Conservation (phyloP, 768 basidiomycete genomes). For the Serendipita sp. region DNA sequence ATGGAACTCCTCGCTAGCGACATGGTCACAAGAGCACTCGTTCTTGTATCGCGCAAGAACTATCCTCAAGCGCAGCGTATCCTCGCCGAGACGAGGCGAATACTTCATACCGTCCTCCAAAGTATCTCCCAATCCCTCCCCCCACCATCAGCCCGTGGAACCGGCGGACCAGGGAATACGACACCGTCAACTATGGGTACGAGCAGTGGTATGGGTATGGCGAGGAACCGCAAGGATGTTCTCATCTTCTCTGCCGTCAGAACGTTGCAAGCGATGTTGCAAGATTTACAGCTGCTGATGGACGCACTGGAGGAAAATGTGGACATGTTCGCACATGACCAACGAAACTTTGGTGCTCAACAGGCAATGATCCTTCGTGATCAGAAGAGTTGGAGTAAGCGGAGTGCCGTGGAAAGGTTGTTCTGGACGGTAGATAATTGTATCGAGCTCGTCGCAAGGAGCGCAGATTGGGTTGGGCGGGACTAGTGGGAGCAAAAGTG, state of each 20-base stretch:
- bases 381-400: conserved; percentile 88
- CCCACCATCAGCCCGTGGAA: conserved; percentile 26
- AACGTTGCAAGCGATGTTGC: conserved; percentile 68
- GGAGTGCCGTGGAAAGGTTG: conserved; percentile 77
- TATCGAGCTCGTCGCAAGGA: conserved; percentile 69
- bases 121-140: conserved; percentile 61
- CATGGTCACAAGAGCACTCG: conserved; percentile 90
- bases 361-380: conserved; percentile 96
- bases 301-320: conserved; percentile 86
- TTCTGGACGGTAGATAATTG: conserved; percentile 91
- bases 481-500: conserved; percentile 24
- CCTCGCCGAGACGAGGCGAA: conserved; percentile 78
- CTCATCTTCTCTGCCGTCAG: conserved; percentile 56
- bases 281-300: conserved; percentile 70
- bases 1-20: conserved; percentile 96
- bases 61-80: conserved; percentile 82
- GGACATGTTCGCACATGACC: conserved; percentile 82
- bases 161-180: no score
- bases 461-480: conserved; percentile 72
- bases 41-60: conserved; percentile 83
- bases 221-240: conserved; percentile 63
- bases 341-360: conserved; percentile 91
- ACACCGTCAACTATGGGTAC: no score
- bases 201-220: conserved; percentile 22
- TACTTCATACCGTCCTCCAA: conserved; percentile 79